Base-by-base conservation (phyloP, 1,284 basidiomycete genomes). In the Amylostereum areolatum region DNA sequence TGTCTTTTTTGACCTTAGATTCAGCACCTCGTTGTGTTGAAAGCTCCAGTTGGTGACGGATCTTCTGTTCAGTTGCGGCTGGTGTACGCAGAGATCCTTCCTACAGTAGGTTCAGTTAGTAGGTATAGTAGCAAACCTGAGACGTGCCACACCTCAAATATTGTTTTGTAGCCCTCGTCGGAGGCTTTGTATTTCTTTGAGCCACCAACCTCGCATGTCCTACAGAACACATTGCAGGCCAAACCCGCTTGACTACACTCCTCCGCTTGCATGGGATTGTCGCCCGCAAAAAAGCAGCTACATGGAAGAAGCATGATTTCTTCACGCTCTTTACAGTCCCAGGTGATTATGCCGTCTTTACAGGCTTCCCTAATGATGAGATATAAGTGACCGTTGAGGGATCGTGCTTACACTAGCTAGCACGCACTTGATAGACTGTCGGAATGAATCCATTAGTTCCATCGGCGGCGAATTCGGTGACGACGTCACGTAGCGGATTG, bases 221-320 rank as follows among this genome's bases (percentile, higher is more conserved):
- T 48, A 47, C 66, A 68, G 43, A 64, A 63, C 40, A 55, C 51
- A n/a, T 68, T 68, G 2, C 57, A 53, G 0, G 48, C 52, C 0
- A 68, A 47, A 0, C 65, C 61, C 18, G 45, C 55, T 2, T 67
- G 64, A 35, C 64, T 63, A 31, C 62, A 67, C 11, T 55, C 49
- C 41, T 70, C 61, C 0, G 62, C 61, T 41, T 69, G 68, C 66
- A 69, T 68, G 0, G 64, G 67, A 49, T 70, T 70, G 45, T 70
- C 60, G 2, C 66, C 65, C 1, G 60, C 48, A 2, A 60, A 42
- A 29, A 66, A 58, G 0, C 66, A 46, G 0, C 30, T 41, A 39
- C 57, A 65, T 3, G 59, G 62, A 1, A 61, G 29, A 1, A 67
- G 45, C 5, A 65, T 50, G 32, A 66, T 54, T 10, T 65, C 52